phyloP scores from a whole-genome alignment of 371 early-diverging fungal species.

The Rhizopus sp. region DNA sequence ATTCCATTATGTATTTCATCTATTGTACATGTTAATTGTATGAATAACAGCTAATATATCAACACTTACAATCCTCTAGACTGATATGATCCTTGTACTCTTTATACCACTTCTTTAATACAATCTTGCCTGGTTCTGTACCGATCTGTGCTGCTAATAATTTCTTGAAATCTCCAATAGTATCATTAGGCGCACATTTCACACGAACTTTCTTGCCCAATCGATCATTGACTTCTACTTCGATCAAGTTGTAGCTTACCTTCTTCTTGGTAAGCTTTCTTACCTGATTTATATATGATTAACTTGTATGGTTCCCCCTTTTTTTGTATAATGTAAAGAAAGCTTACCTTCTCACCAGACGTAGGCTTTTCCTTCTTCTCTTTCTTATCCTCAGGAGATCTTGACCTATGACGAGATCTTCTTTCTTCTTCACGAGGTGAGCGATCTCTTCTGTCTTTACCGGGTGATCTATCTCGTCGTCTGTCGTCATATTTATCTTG shows the following conservation, averaged over 20 bases:
- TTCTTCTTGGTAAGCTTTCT: constrained; percentile 23
- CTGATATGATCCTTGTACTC: constrained; percentile 93
- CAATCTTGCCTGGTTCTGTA: constrained; percentile 88
- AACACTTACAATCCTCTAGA: constrained; percentile 79
- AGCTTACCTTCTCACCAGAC: constrained; percentile 1
- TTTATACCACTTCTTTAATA: constrained; percentile 93
- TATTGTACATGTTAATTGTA: constrained; percentile 15
- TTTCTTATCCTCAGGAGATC: constrained; percentile 19
- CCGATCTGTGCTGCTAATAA: constrained; percentile 93
- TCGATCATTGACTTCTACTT: constrained; percentile 83
- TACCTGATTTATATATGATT: constrained; percentile 2
- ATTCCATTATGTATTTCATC: constrained; percentile 93
- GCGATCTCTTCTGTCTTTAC: constrained; percentile 8
- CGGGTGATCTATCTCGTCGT: constrained; percentile 5
- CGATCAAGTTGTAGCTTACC: constrained; percentile 57
- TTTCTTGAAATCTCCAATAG: constrained; percentile 90
- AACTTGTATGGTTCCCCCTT: not conserved
- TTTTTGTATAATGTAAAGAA: not conserved
- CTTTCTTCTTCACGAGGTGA: constrained; percentile 15
- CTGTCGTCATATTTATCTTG: constrained; percentile 1
- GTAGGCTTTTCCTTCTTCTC: constrained; percentile 9
- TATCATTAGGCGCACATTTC: constrained; percentile 84
- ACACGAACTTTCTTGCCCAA: constrained; percentile 94
- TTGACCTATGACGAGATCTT: constrained; percentile 27
- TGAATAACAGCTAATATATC: not conserved